Conservation (phyloP, 2,329 filamentous ascomycete genomes). For the Fusarium proliferatum region DNA sequence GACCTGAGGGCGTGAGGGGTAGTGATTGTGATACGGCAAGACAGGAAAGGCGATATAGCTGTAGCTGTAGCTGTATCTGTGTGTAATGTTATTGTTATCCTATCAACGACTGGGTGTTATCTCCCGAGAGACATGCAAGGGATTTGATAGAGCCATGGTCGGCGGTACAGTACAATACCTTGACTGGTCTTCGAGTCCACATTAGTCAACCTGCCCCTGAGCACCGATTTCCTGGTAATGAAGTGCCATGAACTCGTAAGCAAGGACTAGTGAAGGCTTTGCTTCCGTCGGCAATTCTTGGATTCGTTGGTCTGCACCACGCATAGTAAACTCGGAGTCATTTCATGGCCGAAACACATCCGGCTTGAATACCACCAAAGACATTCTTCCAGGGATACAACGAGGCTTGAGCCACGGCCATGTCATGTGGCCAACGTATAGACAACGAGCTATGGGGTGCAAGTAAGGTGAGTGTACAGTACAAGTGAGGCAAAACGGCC, state of each 20-base stretch:
- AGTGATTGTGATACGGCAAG: not conserved
- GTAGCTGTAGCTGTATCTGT: slow-evolving; percentile 2
- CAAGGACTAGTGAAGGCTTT: slow-evolving; percentile 1
- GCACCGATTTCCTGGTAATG: slow-evolving; percentile 16
- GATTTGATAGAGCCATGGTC: slow-evolving; percentile 12
- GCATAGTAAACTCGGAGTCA: not conserved
- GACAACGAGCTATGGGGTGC: slow-evolving; percentile 7
- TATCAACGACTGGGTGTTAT: slow-evolving; percentile 26
- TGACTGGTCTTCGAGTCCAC: slow-evolving; percentile 1
- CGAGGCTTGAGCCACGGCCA: slow-evolving; percentile 6
- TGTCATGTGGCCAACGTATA: slow-evolving; percentile 14
- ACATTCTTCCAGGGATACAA: not conserved
- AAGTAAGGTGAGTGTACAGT: not conserved
- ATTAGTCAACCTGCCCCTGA: slow-evolving; percentile 24
- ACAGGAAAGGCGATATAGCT: slow-evolving; percentile 9
- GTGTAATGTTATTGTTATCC: slow-evolving; percentile 19
- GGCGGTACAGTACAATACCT: not conserved
- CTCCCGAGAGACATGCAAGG: slow-evolving; percentile 18
- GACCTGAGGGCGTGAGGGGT: slow-evolving; percentile 50
- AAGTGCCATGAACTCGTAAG: slow-evolving; percentile 25
- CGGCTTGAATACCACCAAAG: not conserved
- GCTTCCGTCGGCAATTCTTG: slow-evolving; percentile 19
- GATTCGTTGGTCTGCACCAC: slow-evolving; percentile 26
- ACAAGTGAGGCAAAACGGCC: slow-evolving; percentile 3
- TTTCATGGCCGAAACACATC: slow-evolving; percentile 7